Evolutionary conservation across 805 yeast species (phyloP).

Genomic region (Wickerhamomyces alni): DNA sequence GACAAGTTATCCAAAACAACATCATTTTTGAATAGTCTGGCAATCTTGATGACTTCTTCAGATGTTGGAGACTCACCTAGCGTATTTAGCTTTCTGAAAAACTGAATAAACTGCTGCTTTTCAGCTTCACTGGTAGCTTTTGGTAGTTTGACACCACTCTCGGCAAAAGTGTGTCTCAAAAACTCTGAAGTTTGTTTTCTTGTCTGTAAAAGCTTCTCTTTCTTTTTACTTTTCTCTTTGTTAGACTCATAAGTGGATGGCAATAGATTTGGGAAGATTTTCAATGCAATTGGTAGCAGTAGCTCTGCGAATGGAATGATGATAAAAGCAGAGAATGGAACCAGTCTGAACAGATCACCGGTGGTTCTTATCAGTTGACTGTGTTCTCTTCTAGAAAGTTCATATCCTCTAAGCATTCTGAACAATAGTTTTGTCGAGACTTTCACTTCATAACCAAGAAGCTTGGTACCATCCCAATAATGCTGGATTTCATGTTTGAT

Average conservation of each 20-base stretch:
- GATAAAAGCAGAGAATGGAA: constrained; percentile 89
- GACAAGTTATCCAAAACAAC: constrained; percentile 87
- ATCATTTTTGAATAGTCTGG: constrained; percentile 89
- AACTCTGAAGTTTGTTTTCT: constrained; percentile 58
- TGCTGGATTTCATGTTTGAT: constrained; percentile 87
- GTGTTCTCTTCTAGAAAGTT: constrained; percentile 82
- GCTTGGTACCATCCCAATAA: constrained; percentile 94
- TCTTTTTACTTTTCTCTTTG: constrained; percentile 52
- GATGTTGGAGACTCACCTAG: constrained; percentile 53
- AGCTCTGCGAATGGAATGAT: constrained; percentile 93
- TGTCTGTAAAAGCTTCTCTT: constrained; percentile 51
- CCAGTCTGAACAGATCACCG: constrained; percentile 76
- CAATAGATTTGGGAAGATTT: constrained; percentile 86
- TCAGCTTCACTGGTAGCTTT: constrained; percentile 64
- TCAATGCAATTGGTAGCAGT: constrained; percentile 80
- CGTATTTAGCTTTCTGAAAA: constrained; percentile 67
- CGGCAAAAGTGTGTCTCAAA: constrained; percentile 59
- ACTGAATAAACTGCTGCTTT: constrained; percentile 67
- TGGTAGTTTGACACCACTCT: constrained; percentile 64
- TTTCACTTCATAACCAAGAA: constrained; percentile 83
- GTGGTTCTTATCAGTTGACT: constrained; percentile 85
- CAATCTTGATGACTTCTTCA: constrained; percentile 75
- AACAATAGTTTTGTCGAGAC: constrained; percentile 75
- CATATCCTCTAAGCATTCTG: constrained; percentile 87
- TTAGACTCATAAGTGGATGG: constrained; percentile 87